These are phyloP conservation scores for Hortiboletus flavorubellus DNA, from an alignment of 768 basidiomycete genomes.

Conservation along the genomic window DNA sequence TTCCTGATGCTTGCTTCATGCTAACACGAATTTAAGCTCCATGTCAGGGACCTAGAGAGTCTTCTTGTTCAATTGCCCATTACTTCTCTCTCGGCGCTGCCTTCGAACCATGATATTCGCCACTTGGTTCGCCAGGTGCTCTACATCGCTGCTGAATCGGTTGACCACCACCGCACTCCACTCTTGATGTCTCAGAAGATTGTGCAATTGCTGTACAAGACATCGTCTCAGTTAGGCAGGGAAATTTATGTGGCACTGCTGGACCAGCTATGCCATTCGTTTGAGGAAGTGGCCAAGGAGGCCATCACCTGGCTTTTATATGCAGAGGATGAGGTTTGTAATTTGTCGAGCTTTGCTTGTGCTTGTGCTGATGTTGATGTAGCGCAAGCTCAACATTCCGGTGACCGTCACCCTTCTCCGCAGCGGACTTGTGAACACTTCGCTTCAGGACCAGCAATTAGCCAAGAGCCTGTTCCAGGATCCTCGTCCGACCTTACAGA, in stretches of 20 bases:
- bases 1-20: not conserved
- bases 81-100: constrained; percentile 65
- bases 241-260: constrained; percentile 91
- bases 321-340: constrained; percentile 88
- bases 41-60: constrained; percentile 69
- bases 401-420: constrained; percentile 88
- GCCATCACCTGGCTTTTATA: constrained; percentile 95
- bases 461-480: constrained; percentile 82
- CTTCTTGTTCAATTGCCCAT: constrained; percentile 72
- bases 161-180: constrained; percentile 81
- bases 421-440: constrained; percentile 72
- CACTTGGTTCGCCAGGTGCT: constrained; percentile 82
- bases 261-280: constrained; percentile 83
- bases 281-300: constrained; percentile 93
- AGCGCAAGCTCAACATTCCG: constrained; percentile 96
- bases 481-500: constrained; percentile 70
- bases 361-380: constrained; percentile 9
- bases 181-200: constrained; percentile 95
- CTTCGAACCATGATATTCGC: constrained; percentile 83
- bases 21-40: constrained; percentile 18
- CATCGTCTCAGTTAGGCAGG: constrained; percentile 76
- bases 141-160: constrained; percentile 72
- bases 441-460: constrained; percentile 84
- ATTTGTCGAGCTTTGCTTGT: not conserved
- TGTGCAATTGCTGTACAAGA: constrained; percentile 93